Conservation (phyloP, 2,329 filamentous ascomycete species). For the Neonectria ditissima region DNA sequence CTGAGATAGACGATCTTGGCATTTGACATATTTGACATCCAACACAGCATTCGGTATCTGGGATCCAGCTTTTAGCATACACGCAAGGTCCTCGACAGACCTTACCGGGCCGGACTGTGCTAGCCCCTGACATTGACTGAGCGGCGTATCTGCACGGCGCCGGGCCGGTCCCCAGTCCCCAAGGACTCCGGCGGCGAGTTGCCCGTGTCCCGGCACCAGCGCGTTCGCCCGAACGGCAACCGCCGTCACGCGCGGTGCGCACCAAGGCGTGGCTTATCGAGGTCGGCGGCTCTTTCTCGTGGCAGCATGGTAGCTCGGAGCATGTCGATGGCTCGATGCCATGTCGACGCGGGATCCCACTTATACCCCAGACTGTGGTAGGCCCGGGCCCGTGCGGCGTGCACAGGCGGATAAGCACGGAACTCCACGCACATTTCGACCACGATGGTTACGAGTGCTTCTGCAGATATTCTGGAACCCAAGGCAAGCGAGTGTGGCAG, state of each 20-base stretch:
- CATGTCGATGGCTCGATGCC: slow-evolving; percentile 19
- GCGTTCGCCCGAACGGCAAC: slow-evolving; percentile 30
- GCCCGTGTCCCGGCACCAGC: slow-evolving; percentile 17
- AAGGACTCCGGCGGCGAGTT: slow-evolving; percentile 8
- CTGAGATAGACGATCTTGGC: slow-evolving; percentile 27
- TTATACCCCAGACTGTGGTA: slow-evolving; percentile 32
- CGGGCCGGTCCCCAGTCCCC: slow-evolving; percentile 38
- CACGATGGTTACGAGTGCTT: slow-evolving; percentile 31
- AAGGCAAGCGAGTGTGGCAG: slow-evolving; percentile 21
- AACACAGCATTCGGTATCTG: no score
- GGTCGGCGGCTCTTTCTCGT: slow-evolving; percentile 36
- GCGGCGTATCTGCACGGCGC: slow-evolving; percentile 28
- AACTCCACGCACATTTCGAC: slow-evolving; percentile 25
- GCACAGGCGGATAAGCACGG: slow-evolving; percentile 30
- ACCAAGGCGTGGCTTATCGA: slow-evolving; percentile 30
- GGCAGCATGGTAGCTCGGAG: slow-evolving; percentile 24
- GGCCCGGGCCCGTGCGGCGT: slow-evolving; percentile 32
- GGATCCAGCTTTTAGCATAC: slow-evolving; percentile 7
- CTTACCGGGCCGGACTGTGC: slow-evolving; percentile 35
- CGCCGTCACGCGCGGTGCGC: slow-evolving; percentile 30
- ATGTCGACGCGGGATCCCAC: slow-evolving; percentile 22
- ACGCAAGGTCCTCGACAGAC: background rate
- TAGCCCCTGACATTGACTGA: slow-evolving; percentile 5
- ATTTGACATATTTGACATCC: slow-evolving; percentile 17
- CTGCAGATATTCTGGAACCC: slow-evolving; percentile 44